phyloP scores from a whole-genome alignment of 2,329 filamentous ascomycete genomes.

The Ophiostoma novo-ulmi region DNA sequence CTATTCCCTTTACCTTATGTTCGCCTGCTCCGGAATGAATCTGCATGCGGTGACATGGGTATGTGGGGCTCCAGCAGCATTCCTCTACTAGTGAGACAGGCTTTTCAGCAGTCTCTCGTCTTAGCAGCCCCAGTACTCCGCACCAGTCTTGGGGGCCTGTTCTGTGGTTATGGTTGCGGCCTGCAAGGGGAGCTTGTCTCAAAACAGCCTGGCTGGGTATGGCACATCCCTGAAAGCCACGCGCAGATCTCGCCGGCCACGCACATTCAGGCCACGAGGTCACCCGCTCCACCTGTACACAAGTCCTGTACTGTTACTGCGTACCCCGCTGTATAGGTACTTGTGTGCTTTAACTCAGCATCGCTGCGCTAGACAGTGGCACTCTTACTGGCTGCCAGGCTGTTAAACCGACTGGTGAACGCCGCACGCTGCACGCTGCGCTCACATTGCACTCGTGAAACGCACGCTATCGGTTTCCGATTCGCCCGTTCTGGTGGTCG shows the following conservation, averaged over 20 bases:
- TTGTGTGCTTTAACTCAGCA: not conserved
- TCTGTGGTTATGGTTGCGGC: slow-evolving; percentile 22
- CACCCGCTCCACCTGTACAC: not conserved
- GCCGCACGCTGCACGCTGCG: not conserved
- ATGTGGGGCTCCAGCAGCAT: slow-evolving; percentile 21
- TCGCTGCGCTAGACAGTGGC: not conserved
- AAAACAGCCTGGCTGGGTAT: slow-evolving; percentile 32
- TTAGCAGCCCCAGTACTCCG: not conserved
- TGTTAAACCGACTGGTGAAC: not conserved
- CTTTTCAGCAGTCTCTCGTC: not conserved
- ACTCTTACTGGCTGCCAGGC: not conserved
- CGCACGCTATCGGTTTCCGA: slow-evolving; percentile 5
- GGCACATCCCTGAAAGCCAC: slow-evolving; percentile 38
- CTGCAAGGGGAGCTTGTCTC: slow-evolving; percentile 32
- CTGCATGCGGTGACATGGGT: slow-evolving; percentile 19
- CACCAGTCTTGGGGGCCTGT: slow-evolving; percentile 18
- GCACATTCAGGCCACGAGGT: slow-evolving; percentile 23
- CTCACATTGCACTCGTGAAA: not conserved
- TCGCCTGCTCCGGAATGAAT: slow-evolving; percentile 22
- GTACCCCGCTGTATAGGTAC: slow-evolving; percentile 9
- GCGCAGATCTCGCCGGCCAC: slow-evolving; percentile 37
- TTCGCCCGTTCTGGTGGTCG: not conserved
- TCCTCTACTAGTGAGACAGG: not conserved
- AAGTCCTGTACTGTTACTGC: not conserved
- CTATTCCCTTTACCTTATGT: not conserved